phyloP scores from a whole-genome alignment of 2,329 filamentous ascomycete genomes.

The Aquanectria penicillioides region DNA sequence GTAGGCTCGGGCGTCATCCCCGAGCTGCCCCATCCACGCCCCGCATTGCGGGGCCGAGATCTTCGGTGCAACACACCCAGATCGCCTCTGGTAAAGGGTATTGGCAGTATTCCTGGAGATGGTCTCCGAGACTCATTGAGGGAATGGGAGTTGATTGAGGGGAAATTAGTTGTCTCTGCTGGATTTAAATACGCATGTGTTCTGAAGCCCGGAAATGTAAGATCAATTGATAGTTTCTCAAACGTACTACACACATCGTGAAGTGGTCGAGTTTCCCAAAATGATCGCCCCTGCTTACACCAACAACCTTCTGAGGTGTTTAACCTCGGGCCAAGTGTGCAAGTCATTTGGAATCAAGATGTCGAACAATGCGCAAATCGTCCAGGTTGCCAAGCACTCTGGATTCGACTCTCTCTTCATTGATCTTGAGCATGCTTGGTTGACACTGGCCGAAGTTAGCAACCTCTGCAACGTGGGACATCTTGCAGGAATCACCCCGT shows the following conservation, averaged over 20 bases:
- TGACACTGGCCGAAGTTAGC: conserved; percentile 44
- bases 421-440: conserved; percentile 49
- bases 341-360: conserved; percentile 45
- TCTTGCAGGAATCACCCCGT: conserved; percentile 41
- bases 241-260: too few relatives aligned
- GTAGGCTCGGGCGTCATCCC: neutral
- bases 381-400: conserved; percentile 45
- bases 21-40: neutral
- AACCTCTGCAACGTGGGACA: conserved; percentile 42
- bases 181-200: neutral
- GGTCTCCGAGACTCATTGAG: too few relatives aligned
- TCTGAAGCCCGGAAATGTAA: neutral
- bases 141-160: too few relatives aligned
- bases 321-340: conserved; percentile 17
- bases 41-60: neutral
- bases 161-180: too few relatives aligned
- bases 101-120: too few relatives aligned
- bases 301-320: conserved; percentile 12
- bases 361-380: conserved; percentile 40
- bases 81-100: too few relatives aligned
- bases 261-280: neutral
- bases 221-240: too few relatives aligned
- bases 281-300: conserved; percentile 5
- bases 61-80: too few relatives aligned
- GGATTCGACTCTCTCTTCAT: conserved; percentile 51